A percentile compares a stretch with the other conserved stretches of the same genome.
Evolutionary conservation across 805 yeast genomes (phyloP).

Genomic region (Candida bentonensis): DNA sequence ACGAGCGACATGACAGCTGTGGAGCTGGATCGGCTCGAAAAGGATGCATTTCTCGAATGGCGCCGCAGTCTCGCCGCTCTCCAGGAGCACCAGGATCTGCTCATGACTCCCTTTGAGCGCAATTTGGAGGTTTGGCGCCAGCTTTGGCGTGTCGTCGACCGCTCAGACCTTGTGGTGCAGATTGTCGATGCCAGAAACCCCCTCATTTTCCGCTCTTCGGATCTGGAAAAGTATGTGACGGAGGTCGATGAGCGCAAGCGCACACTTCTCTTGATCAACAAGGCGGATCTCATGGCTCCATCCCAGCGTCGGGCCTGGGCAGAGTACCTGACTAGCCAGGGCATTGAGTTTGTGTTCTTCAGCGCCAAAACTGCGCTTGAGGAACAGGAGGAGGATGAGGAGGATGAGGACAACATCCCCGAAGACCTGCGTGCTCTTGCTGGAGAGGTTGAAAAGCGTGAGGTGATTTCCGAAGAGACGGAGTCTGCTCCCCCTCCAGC

Average conservation of each 20-base stretch:
- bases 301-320: conserved; percentile 83
- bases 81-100: conserved; percentile 71
- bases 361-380: conserved; percentile 81
- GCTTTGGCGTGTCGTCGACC: conserved; percentile 93
- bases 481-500: conserved; percentile 14
- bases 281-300: conserved; percentile 74
- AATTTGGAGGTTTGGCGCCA: conserved; percentile 97
- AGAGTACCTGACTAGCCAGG: conserved; percentile 49
- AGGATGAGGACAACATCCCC: conserved; percentile 24
- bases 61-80: conserved; percentile 75
- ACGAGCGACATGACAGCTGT: conserved; percentile 49
- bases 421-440: conserved; percentile 7
- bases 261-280: conserved; percentile 76
- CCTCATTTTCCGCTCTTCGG: conserved; percentile 72
- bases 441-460: conserved; percentile 11
- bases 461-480: conserved; percentile 15
- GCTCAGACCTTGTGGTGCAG: conserved; percentile 88
- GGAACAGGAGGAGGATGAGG: conserved; percentile 48
- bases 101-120: conserved; percentile 93
- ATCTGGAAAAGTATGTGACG: conserved; percentile 69
- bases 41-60: conserved; percentile 87
- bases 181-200: conserved; percentile 98
- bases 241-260: conserved; percentile 64
- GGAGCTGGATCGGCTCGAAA: conserved; percentile 76
- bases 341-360: conserved; percentile 80